Evolutionary conservation across 257 asterid genomes (phyloP), one percentile per base, ranked within the genome.

Genomic region (Pogostemon cablin): DNA sequence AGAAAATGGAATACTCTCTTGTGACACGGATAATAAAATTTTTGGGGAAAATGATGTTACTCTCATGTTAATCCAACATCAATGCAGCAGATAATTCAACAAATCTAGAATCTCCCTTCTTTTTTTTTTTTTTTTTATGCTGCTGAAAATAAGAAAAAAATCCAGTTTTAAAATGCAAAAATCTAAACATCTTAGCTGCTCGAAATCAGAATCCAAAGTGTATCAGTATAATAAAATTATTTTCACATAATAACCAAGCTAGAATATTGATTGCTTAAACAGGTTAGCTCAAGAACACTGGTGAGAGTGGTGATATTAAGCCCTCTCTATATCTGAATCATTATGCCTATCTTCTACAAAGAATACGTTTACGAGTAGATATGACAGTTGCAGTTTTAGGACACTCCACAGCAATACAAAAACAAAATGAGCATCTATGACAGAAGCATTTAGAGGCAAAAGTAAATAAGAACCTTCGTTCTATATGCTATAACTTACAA

Each of bases 391-490:
- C 37, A 11, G 15, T 35, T 63, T 41, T 58, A 63, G 69, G 56
- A 56, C 76, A 74, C 61, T 62, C 75, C 76, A 68, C 67, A 9
- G 40, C 62, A 78, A 64, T 70, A 78, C 9, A 69, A 41, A 56
- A 38, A 8, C 17, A 75, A 72, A 20, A 72, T 72, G 52, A 78
- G 64, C 65, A 77, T 74, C 75, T 74, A 79, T 25, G 32, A 68
- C 65, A 61, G 71, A 70, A 72, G 74, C 44, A 68, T 62, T 79
- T 66, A 20, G 75, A 46, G 79, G 63, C 73, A 72, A 80, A 69
- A 65, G 65, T 71, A 72, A 68, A 65, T 75, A 38, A 56, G 52
- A 76, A 77, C 80, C 86, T 85, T 80, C 42, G 79, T 87, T 81
- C 75, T 70, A 77, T 71, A 79, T 68, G 75, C 75, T 65, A 50